Percentiles rank a stretch among this genome's conserved stretches.
phyloP scores from a whole-genome alignment of 192 early-diverging fungal genomes.

The Entomortierella chlamydospora region DNA sequence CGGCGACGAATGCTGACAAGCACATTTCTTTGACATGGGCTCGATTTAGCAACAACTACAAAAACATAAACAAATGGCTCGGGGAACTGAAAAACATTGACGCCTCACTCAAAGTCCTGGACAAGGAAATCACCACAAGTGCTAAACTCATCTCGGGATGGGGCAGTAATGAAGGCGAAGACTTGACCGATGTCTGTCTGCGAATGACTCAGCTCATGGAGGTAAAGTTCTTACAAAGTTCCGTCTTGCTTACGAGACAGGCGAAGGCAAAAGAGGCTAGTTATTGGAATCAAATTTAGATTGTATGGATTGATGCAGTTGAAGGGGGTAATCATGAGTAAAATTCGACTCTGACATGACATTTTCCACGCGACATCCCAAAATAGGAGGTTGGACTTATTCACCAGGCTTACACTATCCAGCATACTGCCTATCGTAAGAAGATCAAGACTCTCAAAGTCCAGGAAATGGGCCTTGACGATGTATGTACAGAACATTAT shows the following conservation, averaged over 20 bases:
- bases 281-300: neutral
- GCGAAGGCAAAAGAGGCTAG: neutral
- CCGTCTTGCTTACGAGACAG: conserved; percentile 7
- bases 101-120: conserved; percentile 39
- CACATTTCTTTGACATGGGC: too few relatives aligned
- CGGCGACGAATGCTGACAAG: neutral
- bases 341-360: neutral
- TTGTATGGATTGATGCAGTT: neutral
- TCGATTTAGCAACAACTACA: conserved; percentile 38
- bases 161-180: conserved; percentile 51
- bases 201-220: conserved; percentile 56
- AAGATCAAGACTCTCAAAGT: conserved; percentile 47
- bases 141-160: conserved; percentile 49
- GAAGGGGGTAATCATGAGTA: neutral
- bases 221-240: too few relatives aligned
- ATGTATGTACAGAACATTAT: conserved; percentile 23
- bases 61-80: conserved; percentile 55
- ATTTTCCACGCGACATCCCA: conserved; percentile 2
- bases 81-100: conserved; percentile 54
- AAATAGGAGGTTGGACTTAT: conserved; percentile 46
- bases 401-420: conserved; percentile 40
- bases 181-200: conserved; percentile 47
- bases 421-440: conserved; percentile 41
- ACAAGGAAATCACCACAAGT: conserved; percentile 44
- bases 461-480: conserved; percentile 50